phyloP scores from a whole-genome alignment of 768 basidiomycete species.

The Rhodotorula taiwanensis region DNA sequence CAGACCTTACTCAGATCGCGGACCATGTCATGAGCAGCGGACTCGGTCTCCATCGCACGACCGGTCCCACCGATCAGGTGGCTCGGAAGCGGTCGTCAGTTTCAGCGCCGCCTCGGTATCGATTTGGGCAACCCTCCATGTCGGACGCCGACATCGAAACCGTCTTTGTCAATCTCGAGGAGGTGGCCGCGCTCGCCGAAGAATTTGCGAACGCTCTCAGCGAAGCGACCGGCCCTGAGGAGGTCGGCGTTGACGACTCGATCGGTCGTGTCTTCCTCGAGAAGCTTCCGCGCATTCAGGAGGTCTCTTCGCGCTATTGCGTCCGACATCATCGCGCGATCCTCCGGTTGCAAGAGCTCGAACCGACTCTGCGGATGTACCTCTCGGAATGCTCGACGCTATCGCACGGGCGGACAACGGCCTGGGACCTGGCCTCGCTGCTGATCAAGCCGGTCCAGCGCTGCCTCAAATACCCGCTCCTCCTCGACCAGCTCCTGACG shows the following conservation, averaged over 20 bases:
- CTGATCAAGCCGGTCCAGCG: constrained; percentile 98
- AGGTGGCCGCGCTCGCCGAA: constrained; percentile 36
- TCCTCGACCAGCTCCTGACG: constrained; percentile 56
- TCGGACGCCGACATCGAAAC: constrained; percentile 25
- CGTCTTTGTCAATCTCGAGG: constrained; percentile 40
- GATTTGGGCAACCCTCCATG: constrained; percentile 27
- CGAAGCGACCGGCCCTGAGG: constrained; percentile 1
- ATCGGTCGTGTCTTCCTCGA: constrained; percentile 38
- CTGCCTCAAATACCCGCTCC: constrained; percentile 94
- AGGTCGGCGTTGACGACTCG: constrained; percentile 11
- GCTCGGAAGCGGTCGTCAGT: neutral
- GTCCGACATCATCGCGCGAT: constrained; percentile 52
- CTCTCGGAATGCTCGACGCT: constrained; percentile 50
- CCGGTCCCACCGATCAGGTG: neutral
- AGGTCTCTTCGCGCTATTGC: constrained; percentile 39
- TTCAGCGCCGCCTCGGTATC: constrained; percentile 9
- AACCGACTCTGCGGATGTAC: constrained; percentile 57
- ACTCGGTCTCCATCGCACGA: constrained; percentile 17
- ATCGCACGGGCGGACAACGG: constrained; percentile 57
- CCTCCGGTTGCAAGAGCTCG: constrained; percentile 56
- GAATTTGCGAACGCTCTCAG: constrained; percentile 34
- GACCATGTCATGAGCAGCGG: constrained; percentile 35
- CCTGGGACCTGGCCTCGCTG: constrained; percentile 88
- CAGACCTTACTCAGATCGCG: constrained; percentile 32
- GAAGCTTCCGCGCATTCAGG: constrained; percentile 38